Base-by-base conservation (phyloP, 805 yeast genomes). In the Kockiozyma suomiensis region DNA sequence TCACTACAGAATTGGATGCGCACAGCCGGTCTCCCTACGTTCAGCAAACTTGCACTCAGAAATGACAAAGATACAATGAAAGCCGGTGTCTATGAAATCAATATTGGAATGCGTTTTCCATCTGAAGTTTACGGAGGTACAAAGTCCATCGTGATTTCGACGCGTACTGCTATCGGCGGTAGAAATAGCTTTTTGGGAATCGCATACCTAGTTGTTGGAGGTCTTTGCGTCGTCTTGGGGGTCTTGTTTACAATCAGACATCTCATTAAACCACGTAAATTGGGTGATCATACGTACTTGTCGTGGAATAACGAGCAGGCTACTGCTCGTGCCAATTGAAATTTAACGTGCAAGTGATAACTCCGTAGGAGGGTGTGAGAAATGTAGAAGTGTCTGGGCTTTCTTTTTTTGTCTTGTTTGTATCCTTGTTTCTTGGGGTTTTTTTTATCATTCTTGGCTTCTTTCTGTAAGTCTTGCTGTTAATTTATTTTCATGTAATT, bases 1-100 rank as follows among this genome's bases (percentile, higher is more conserved):
- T 85, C 85, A 66, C 82, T 93, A 68, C 97, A 91, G 77, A 93
- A 91, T 73, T 93, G 99, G 99, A 93, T 93, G 97, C 84, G 96
- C 69, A 91, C 97, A 0, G 97, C 98, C 0, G 97, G 96, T 0
- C 78, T 93, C 64, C 96, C 98, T 28, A 83, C 87, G 12, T 93
- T 94, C 70, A 85, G 87, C 79, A 93, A 94, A 72, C 75, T 91
- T 38, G 92, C 91, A 43, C 81, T 87, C 48, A 84, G 87, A 67
- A 92, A 90, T 74, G 86, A 84, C 60, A 77, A 83, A 1, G 76
- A 76, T 0, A 69, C 81, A 1, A 73, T 93, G 61, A 63, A 72
- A 0, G 76, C 81, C 10, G 98, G 98, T 2, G 82, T 82, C 10
- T 94, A 93, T 73, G 78, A 80, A 60, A 75, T 91, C 46, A 79